A percentile compares a stretch with the other conserved stretches of the same genome.
phyloP scores from a whole-genome alignment of 2,329 filamentous ascomycete species.

The Cephalotrichum gorgonifer region DNA sequence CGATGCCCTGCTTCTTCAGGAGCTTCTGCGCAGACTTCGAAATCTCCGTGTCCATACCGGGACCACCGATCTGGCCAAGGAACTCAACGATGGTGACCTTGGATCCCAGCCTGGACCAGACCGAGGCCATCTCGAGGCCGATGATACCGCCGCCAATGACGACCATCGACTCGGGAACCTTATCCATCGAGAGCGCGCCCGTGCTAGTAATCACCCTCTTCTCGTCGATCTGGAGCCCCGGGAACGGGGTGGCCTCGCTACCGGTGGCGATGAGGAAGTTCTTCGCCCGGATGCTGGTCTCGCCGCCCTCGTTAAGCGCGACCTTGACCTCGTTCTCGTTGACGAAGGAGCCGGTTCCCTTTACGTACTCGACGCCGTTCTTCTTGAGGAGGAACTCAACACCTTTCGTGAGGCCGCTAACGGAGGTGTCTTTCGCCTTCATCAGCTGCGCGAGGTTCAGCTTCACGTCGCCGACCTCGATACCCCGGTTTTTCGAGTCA shows the following conservation, averaged over 20 bases:
- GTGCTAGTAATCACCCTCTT: slow-evolving; percentile 96
- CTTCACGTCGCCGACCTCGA: slow-evolving; percentile 94
- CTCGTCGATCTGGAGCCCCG: slow-evolving; percentile 91
- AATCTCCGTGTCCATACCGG: slow-evolving; percentile 93
- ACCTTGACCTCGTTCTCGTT: slow-evolving; percentile 90
- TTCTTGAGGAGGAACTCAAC: slow-evolving; percentile 99
- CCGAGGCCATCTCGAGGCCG: slow-evolving; percentile 94
- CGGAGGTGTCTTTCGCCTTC: slow-evolving; percentile 95
- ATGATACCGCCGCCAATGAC: slow-evolving; percentile 99
- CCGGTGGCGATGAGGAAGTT: slow-evolving; percentile 98
- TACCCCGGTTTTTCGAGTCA: slow-evolving; percentile 94
- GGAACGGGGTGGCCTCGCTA: slow-evolving; percentile 91
- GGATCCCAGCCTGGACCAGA: slow-evolving; percentile 88
- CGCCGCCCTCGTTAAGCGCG: slow-evolving; percentile 80
- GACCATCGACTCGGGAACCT: slow-evolving; percentile 92
- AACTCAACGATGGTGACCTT: slow-evolving; percentile 98
- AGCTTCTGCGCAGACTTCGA: slow-evolving; percentile 88
- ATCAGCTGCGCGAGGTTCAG: slow-evolving; percentile 93
- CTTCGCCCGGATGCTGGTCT: slow-evolving; percentile 79
- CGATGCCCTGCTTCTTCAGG: slow-evolving; percentile 90
- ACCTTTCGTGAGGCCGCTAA: slow-evolving; percentile 83
- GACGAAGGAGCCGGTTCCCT: slow-evolving; percentile 79
- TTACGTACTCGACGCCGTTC: slow-evolving; percentile 97
- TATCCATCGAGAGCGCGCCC: slow-evolving; percentile 76
- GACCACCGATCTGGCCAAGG: slow-evolving; percentile 89